phyloP scores from a whole-genome alignment of 441 rosid genomes.

The Populus hybrid region DNA sequence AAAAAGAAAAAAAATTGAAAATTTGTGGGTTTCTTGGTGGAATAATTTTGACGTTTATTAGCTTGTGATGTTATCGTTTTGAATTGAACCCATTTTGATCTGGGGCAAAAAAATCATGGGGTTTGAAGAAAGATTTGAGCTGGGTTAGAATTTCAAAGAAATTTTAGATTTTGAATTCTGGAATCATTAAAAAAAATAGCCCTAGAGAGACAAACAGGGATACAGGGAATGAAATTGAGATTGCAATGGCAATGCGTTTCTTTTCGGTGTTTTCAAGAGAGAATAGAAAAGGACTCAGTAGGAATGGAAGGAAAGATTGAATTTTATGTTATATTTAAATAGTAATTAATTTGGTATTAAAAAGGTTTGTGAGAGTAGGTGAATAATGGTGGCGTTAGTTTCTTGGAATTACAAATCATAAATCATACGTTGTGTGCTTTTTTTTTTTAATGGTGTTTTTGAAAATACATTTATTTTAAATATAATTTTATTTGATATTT shows the following conservation, averaged over 20 bases:
- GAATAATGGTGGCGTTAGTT: background rate
- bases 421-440: background rate
- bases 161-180: background rate
- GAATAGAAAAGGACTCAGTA: no score
- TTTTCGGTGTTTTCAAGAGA: background rate
- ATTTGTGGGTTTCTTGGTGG: background rate
- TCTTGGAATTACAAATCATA: background rate
- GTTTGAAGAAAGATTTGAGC: background rate
- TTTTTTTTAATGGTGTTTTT: no score
- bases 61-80: background rate
- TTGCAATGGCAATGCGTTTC: background rate
- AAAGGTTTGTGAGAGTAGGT: background rate
- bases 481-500: no score
- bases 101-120: background rate
- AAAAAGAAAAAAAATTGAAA: background rate
- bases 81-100: background rate
- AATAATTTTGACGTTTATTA: background rate
- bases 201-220: background rate
- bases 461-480: no score
- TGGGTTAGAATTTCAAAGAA: background rate
- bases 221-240: background rate
- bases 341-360: background rate
- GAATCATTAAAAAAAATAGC: background rate
- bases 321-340: background rate
- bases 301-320: background rate